Evolutionary conservation across 2,329 filamentous ascomycete genomes (phyloP), one percentile per base, ranked within the genome.

Genomic region (Aspergillus fumigatiaffinis): DNA sequence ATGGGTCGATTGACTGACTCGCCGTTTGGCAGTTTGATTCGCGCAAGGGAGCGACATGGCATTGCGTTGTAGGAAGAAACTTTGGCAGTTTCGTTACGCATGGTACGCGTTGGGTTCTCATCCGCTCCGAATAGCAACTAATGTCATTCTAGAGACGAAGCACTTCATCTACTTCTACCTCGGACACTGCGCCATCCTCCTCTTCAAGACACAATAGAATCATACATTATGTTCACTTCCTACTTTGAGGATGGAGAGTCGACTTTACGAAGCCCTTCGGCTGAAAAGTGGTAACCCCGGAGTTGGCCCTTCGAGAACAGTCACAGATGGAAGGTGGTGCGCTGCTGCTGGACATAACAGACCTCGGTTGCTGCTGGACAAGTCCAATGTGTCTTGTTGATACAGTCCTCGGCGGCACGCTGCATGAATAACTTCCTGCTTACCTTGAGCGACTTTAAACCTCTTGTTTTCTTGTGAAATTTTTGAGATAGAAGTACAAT

Each of bases 81-180:
- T 99, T 99, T 79, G 94, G 94, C 68, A 97, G 93, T 79, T 99
- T 97, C 68, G 94, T 99, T 52, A 99, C 94, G 44, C 94, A 99
- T 72, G 92, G 92, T 96, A 84, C 60, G 84, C 62, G 53, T 35
- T 50, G 21, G 54, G 42, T 17, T 1, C 8, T n/a, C 12, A 29
- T 7, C 4, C 10, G 12, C 8, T 9, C 14, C 25, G n/a, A 42
- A 50, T 41, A 20, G 14, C 20, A 23, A 14, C 53, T 53, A 55
- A 71, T 62, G 23, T 56, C 49, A 3, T 8, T 46, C 41, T 79
- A 97, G 94, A 97, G 78, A 97, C 94, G 28, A 97, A 97, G 81
- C 94, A 99, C 79, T 99, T 99, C 82, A 97, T 99, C 76, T 99
- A 99, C 82, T 99, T 99, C 82, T 99, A 99, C 81, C 89, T 99